Evolutionary conservation across 225 moss, liverwort and hornwort genomes (phyloP), one percentile per base, ranked within the genome.

Genomic region (Bryum argenteum): DNA sequence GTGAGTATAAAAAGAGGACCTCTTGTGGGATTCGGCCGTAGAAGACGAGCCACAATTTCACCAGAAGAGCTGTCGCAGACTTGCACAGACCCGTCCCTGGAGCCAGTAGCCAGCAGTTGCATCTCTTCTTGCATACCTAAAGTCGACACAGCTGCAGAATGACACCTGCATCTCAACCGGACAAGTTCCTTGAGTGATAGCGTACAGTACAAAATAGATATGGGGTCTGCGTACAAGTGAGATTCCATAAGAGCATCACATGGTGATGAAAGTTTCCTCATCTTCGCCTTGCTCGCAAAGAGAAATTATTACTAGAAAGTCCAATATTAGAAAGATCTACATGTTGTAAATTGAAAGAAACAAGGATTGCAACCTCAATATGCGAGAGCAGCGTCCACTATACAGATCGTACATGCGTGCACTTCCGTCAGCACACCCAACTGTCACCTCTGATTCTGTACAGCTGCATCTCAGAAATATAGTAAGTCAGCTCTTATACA

Each of bases 341-440:
- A 41, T 51, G 60, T 40, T 45, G 61, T 65, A 52, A 19, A 28
- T 75, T 65, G 19, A 66, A 57, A 54, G 71, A 23, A 33, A 53
- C 53, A 54, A 62, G 17, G 63, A 51, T 28, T 45, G 58, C 40
- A 79, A 94, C 92, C 95, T 92, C 71, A 91, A 83, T 33, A 93
- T 93, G 57, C 88, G 88, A 58, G 90, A 88, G 86, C 93, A 93
- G 75, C 87, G 89, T 38, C 93, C 84, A 71, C 96, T 81, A 54
- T 91, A 93, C 10, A 93, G 61, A 77, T 93, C 96, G 63, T 84
- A 91, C 50, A 91, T 67, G 58, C 93, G 81, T 18, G 86, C 69
- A 63, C 81, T 76, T 67, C 95, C 95, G 82, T 96, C 95, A 45
- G 54, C 80, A 76, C 95, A 96, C 63, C 93, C 95, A 62, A 87